Evolutionary conservation across 2,329 filamentous ascomycete species (phyloP), one percentile per base, ranked within the genome.

Genomic region (Arthrobotrys pseudoclavata): DNA sequence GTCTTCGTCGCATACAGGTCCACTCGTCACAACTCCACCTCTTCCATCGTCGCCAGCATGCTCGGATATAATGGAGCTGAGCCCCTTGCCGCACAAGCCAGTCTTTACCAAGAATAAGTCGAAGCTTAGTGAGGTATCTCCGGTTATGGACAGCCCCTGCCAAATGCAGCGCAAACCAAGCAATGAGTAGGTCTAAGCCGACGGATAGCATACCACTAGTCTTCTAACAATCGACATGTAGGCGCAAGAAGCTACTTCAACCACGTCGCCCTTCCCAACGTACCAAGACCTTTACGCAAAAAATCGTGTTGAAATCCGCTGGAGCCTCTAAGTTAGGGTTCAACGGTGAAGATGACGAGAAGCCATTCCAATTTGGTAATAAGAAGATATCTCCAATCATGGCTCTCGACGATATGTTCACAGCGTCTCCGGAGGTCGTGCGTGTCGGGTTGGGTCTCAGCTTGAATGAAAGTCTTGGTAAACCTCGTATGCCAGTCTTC

Each of bases 51-150:
- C 94, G 5, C 97, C 95, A 52, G 94, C 94, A 5, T 89, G 89
- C 69, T 88, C 89, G 77, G 94, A 97, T 83, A 87, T 89, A 69
- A 97, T 98, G 93, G 94, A 98, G 82, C 90, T 97, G 84, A 97
- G 95, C 52, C 95, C 96, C 45, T 85, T 98, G 47, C 94, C 94
- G 76, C 93, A 97, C 86, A 97, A 97, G 86, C 86, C 88, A 31
- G 88, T 91, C 12, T 94, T 89, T 82, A 85, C 87, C 79, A 82
- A 86, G 55, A 84, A 87, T 31, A 87, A 91, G 80, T 92, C 79
- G 90, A 78, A 72, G 22, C 61, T 78, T 48, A 72, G 61, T 29
- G 68, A 72, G 18, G 57, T 78, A 93, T 67, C 88, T 89, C 1
- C 91, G 91, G 7, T 87, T 88, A 77, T 83, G 81, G 80, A 86